phyloP scores from a whole-genome alignment of 129 eudicot genomes.

The Cynara cardunculus region DNA sequence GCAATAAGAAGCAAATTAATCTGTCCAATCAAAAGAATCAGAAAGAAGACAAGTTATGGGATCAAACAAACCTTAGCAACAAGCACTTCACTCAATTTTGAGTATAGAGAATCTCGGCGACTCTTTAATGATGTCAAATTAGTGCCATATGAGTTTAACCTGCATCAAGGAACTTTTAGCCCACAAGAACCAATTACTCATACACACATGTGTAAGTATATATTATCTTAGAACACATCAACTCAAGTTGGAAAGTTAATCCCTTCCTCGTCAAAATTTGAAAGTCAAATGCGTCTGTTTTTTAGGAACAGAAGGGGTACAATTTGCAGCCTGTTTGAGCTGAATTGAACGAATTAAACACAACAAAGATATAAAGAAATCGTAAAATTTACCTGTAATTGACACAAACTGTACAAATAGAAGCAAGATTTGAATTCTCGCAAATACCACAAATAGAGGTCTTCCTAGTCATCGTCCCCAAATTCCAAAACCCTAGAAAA shows the following conservation, averaged over 20 bases:
- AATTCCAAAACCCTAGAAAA: constrained; percentile 25
- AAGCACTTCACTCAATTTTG: constrained; percentile 55
- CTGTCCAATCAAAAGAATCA: not conserved
- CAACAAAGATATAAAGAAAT: not conserved
- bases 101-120: constrained; percentile 60
- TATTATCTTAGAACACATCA: not conserved
- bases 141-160: constrained; percentile 71
- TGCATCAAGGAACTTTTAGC: constrained; percentile 19
- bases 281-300: not conserved
- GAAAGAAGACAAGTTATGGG: not conserved
- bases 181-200: not conserved
- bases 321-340: constrained; percentile 1
- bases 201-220: not conserved
- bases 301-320: not conserved
- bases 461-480: constrained; percentile 45
- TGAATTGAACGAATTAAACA: not conserved
- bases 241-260: not conserved
- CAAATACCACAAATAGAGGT: constrained; percentile 60
- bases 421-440: constrained; percentile 74
- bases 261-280: not conserved
- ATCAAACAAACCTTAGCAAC: constrained; percentile 60
- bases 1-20: not conserved
- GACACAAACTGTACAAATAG: constrained; percentile 68
- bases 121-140: constrained; percentile 56
- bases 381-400: constrained; percentile 57